Percentiles rank a stretch among this genome's conserved stretches.
These are phyloP conservation scores for Erysimum cheiri DNA, from an alignment of 441 rosid genomes.

Conservation along the genomic window DNA sequence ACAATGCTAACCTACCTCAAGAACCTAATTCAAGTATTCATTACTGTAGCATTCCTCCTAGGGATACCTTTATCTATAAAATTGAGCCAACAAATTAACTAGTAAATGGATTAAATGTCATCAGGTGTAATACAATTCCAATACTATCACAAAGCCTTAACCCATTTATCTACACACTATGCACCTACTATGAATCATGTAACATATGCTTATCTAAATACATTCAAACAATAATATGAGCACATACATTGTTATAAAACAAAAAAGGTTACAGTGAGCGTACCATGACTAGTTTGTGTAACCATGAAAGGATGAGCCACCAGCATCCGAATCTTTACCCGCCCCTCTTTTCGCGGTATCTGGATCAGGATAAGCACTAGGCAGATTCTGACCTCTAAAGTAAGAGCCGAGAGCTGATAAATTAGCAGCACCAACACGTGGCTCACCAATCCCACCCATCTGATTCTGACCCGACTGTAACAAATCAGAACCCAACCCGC, in stretches of 20 bases:
- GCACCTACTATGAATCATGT: neutral
- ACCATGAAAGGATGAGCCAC: slow-evolving; percentile 49
- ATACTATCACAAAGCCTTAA: slow-evolving; percentile 14
- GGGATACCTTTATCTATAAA: neutral
- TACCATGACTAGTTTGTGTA: slow-evolving; percentile 55
- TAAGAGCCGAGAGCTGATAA: slow-evolving; percentile 45
- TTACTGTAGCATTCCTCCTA: slow-evolving; percentile 4
- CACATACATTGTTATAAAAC: slow-evolving; percentile 5
- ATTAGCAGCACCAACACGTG: slow-evolving; percentile 42
- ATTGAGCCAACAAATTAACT: neutral
- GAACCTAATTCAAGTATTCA: neutral
- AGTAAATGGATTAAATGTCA: neutral
- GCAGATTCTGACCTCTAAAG: slow-evolving; percentile 47
- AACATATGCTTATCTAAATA: slow-evolving; percentile 17
- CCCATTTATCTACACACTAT: neutral
- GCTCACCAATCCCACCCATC: slow-evolving; percentile 43
- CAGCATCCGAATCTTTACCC: slow-evolving; percentile 46
- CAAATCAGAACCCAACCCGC: slow-evolving; percentile 40
- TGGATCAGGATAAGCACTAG: slow-evolving; percentile 42
- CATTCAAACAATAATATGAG: neutral
- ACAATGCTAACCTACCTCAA: slow-evolving; percentile 4
- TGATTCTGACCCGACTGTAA: slow-evolving; percentile 41
- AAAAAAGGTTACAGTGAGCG: slow-evolving; percentile 38
- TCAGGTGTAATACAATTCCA: neutral
- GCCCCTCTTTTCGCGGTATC: slow-evolving; percentile 43